A percentile compares a stretch with the other conserved stretches of the same genome.
phyloP scores from a whole-genome alignment of 2,329 filamentous ascomycete species.

The Metarhizium robertsii region DNA sequence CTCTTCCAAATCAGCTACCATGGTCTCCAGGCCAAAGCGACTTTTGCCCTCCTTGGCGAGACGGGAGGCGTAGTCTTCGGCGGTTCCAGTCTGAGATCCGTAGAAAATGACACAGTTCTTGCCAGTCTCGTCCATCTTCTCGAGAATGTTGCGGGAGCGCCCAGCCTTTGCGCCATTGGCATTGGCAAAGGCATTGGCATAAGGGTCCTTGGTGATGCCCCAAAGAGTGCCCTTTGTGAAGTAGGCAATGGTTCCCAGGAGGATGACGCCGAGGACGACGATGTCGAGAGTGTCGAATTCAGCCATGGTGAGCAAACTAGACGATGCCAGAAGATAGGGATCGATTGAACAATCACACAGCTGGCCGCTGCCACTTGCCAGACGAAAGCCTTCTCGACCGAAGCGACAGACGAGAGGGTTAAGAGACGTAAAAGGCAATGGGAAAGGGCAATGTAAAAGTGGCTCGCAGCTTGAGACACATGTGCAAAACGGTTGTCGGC shows the following conservation, averaged over 20 bases:
- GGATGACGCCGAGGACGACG: constrained; percentile 75
- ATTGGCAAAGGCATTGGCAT: constrained; percentile 64
- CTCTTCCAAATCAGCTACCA: constrained; percentile 96
- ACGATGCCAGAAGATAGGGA: background rate
- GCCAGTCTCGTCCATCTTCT: constrained; percentile 90
- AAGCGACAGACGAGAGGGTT: background rate
- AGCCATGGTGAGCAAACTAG: constrained; percentile 53
- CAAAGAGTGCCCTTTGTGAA: constrained; percentile 97
- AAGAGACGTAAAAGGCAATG: background rate
- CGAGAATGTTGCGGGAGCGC: constrained; percentile 83
- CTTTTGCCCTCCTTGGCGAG: constrained; percentile 96
- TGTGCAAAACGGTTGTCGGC: background rate
- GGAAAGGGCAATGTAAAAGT: background rate
- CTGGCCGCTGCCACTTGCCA: background rate
- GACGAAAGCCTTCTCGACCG: background rate
- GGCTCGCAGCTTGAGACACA: background rate
- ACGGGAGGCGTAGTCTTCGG: constrained; percentile 94
- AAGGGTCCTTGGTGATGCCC: constrained; percentile 82
- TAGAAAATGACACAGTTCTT: constrained; percentile 99
- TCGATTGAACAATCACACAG: background rate
- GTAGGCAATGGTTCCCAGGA: constrained; percentile 84
- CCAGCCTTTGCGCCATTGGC: constrained; percentile 64
- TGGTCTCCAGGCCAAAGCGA: constrained; percentile 90
- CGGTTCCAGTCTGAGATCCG: constrained; percentile 95
- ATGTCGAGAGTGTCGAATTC: constrained; percentile 95